Base-by-base conservation (phyloP, 306 rosid species). In the Gastrolobium villosum region DNA sequence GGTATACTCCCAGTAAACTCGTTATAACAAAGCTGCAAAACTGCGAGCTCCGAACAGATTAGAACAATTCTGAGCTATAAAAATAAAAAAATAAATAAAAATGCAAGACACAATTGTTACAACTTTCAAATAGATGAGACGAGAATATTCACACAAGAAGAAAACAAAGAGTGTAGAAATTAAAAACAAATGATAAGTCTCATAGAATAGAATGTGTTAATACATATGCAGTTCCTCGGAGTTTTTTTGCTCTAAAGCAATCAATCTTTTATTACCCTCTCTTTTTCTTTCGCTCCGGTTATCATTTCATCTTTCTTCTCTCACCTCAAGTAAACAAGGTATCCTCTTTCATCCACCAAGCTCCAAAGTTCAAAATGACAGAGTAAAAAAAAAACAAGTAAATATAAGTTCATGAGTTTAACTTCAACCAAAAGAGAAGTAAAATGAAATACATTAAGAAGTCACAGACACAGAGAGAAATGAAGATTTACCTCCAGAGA, bases 1-100 rank as follows among this genome's bases (percentile, higher is more conserved):
- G 98, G 98, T 81, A 94, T 85, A 54, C 87, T 77, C 48, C 98
- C 98, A 26, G 66, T 79, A 76, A 94, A 79, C 74, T 91, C 85
- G 75, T 94, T 94, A 76, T 90, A 90, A 78, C 96, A 88, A 81
- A 94, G 87, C 92, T 89, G 97, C 91, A 94, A 88, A 88, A 94
- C 98, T 94, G 91, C 75, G 64, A 26, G 53, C 30, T 78, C 40
- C 46, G 48, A 50, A 55, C 37, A 65, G 7, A 11, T 75, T 56
- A 72, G 60, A 40, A 5, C 6, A 39, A 46, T 10, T 5, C 1
- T 41, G 40, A 37, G 36, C 36, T 45, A 14, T 10, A 5, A 5
- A 15, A 6, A 46, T 2, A 46, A 46, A 46, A 13, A 10, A 46
- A 43, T 43, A 6, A 54, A 44, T 14, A 8, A 30, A 35, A 34